Conservation (phyloP, 1,284 basidiomycete species). For the Cryptococcus jaspeensis region DNA sequence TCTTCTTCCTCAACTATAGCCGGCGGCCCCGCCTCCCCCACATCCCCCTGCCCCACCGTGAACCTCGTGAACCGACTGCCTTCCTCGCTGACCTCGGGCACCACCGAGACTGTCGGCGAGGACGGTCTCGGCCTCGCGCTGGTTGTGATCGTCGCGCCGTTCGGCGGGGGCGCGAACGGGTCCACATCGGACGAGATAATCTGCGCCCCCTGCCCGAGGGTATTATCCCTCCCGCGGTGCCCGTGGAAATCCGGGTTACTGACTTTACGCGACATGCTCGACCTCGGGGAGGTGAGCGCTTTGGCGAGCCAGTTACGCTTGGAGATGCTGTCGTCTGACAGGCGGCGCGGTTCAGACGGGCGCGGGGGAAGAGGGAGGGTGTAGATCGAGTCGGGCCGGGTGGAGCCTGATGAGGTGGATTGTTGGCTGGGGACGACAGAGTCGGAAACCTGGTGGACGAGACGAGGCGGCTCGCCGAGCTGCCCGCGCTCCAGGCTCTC, state of each 20-base stretch:
- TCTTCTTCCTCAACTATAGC: neutral
- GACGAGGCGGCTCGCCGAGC: conserved; percentile 21
- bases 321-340: conserved; percentile 29
- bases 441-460: conserved; percentile 39
- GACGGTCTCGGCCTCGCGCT: conserved; percentile 17
- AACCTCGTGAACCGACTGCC: conserved; percentile 26
- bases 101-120: conserved; percentile 31
- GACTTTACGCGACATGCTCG: conserved; percentile 22
- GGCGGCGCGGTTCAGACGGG: conserved; percentile 11
- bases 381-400: conserved; percentile 25
- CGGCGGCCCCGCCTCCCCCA: conserved; percentile 1
- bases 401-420: conserved; percentile 7
- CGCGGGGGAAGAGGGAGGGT: conserved; percentile 24
- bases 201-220: conserved; percentile 14
- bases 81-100: conserved; percentile 33
- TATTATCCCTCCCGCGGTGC: neutral
- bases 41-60: conserved; percentile 9
- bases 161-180: conserved; percentile 28
- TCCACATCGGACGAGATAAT: conserved; percentile 21
- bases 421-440: conserved; percentile 32
- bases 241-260: conserved; percentile 15
- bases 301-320: conserved; percentile 38
- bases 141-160: conserved; percentile 2
- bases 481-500: conserved; percentile 63
- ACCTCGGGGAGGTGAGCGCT: conserved; percentile 34